phyloP scores from a whole-genome alignment of 192 early-diverging fungal species.

The Podila minutissima region DNA sequence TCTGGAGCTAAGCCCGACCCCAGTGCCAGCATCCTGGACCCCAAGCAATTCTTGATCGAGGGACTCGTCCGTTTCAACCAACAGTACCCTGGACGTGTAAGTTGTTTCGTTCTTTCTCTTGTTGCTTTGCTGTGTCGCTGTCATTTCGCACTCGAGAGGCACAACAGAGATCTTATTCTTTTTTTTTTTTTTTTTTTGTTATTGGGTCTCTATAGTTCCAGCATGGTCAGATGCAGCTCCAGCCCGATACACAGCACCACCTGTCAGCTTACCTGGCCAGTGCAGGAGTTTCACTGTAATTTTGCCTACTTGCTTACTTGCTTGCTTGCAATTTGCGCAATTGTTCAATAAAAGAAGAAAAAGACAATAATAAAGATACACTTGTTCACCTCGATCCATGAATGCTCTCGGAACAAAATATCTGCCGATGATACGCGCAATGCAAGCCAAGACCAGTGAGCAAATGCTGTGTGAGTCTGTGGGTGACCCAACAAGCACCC shows the following conservation, averaged over 20 bases:
- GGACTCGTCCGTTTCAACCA: conserved; percentile 59
- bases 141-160: neutral
- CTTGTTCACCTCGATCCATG: neutral
- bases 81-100: conserved; percentile 47
- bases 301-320: too few relatives aligned
- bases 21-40: conserved; percentile 62
- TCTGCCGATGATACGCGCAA: too few relatives aligned
- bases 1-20: conserved; percentile 72
- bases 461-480: too few relatives aligned
- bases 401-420: too few relatives aligned
- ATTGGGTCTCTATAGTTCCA: conserved; percentile 14
- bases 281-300: conserved; percentile 32
- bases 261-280: conserved; percentile 21
- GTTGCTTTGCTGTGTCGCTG: neutral
- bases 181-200: conserved; percentile 7
- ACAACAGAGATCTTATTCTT: neutral
- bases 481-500: neutral
- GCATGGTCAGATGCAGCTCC: conserved; percentile 39
- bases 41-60: conserved; percentile 61
- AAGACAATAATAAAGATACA: neutral
- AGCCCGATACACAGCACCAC: conserved; percentile 36
- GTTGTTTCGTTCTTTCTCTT: neutral
- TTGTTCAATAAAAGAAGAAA: neutral
- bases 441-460: too few relatives aligned
- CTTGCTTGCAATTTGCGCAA: neutral